Evolutionary conservation across 768 basidiomycete genomes (phyloP).

Genomic region (Suillus tomentosus): DNA sequence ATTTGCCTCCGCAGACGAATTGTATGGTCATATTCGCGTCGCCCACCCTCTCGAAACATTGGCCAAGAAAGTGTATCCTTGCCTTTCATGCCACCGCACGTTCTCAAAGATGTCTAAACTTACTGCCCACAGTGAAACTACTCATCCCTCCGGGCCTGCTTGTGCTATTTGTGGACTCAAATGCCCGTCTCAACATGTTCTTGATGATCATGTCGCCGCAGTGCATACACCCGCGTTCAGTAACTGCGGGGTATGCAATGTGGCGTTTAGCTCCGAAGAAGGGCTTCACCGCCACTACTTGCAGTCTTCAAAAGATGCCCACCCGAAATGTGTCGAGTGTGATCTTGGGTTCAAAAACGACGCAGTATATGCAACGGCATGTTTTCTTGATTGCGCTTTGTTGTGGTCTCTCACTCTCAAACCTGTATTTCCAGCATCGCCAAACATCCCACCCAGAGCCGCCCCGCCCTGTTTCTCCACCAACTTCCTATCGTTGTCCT

Average conservation of each 20-base stretch:
- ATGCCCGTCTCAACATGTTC: conserved; percentile 25
- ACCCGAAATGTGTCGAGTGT: conserved; percentile 40
- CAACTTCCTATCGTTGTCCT: not conserved
- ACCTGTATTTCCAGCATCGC: conserved; percentile 4
- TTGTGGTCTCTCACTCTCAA: not conserved
- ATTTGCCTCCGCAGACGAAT: not conserved
- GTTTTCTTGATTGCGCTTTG: conserved; percentile 8
- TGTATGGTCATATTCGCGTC: not conserved
- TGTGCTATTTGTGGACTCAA: conserved; percentile 29
- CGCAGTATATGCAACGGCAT: conserved; percentile 31
- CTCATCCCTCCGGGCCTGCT: conserved; percentile 23
- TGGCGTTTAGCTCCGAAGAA: conserved; percentile 33
- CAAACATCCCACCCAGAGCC: conserved; percentile 2
- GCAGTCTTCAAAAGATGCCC: conserved; percentile 34
- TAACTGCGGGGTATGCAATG: conserved; percentile 23
- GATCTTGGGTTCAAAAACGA: conserved; percentile 37
- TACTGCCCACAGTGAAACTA: conserved; percentile 26
- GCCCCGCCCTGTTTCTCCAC: not conserved
- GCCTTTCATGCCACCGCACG: conserved; percentile 21
- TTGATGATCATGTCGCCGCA: conserved; percentile 33
- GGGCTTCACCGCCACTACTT: conserved; percentile 42
- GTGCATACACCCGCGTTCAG: conserved; percentile 30
- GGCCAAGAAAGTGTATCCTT: conserved; percentile 5
- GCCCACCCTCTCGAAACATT: not conserved
- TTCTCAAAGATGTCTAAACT: conserved; percentile 26